These are phyloP conservation scores for Sphaerulina populicola DNA, from an alignment of 2,329 filamentous ascomycete genomes.

Conservation along the genomic window DNA sequence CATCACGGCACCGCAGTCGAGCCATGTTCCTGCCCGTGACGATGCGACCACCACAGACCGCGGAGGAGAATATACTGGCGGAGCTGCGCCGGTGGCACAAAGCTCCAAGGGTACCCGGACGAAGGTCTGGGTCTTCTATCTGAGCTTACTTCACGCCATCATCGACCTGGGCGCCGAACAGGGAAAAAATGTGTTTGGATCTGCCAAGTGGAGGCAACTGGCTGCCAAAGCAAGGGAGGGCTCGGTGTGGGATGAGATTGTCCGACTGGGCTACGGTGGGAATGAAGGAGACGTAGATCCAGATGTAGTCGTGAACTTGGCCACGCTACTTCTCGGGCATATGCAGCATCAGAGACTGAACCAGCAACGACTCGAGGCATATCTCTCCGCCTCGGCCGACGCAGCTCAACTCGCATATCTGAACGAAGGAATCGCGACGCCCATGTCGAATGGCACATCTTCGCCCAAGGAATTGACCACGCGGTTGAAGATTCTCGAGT, in stretches of 20 bases:
- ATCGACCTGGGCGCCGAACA: slow-evolving; percentile 83
- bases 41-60: slow-evolving; percentile 12
- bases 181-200: slow-evolving; percentile 80
- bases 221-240: slow-evolving; percentile 81
- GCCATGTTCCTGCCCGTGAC: slow-evolving; percentile 21
- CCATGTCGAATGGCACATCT: slow-evolving; percentile 45
- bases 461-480: slow-evolving; percentile 41
- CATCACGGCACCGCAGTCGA: slow-evolving; percentile 50
- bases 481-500: slow-evolving; percentile 82
- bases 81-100: slow-evolving; percentile 61
- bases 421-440: slow-evolving; percentile 48
- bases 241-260: slow-evolving; percentile 88
- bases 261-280: slow-evolving; percentile 77
- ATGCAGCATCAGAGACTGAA: slow-evolving; percentile 74
- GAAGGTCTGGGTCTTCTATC: slow-evolving; percentile 95
- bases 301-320: slow-evolving; percentile 87
- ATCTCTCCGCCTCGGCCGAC: slow-evolving; percentile 61
- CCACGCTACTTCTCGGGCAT: slow-evolving; percentile 84
- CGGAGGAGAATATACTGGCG: slow-evolving; percentile 3
- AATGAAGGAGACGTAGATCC: slow-evolving; percentile 85
- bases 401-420: slow-evolving; percentile 55
- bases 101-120: slow-evolving; percentile 76
- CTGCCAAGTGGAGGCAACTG: slow-evolving; percentile 72
- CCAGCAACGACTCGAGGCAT: slow-evolving; percentile 79
- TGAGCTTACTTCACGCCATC: slow-evolving; percentile 85